phyloP scores from a whole-genome alignment of 1,284 basidiomycete genomes.

The Kwoniella shivajii region DNA sequence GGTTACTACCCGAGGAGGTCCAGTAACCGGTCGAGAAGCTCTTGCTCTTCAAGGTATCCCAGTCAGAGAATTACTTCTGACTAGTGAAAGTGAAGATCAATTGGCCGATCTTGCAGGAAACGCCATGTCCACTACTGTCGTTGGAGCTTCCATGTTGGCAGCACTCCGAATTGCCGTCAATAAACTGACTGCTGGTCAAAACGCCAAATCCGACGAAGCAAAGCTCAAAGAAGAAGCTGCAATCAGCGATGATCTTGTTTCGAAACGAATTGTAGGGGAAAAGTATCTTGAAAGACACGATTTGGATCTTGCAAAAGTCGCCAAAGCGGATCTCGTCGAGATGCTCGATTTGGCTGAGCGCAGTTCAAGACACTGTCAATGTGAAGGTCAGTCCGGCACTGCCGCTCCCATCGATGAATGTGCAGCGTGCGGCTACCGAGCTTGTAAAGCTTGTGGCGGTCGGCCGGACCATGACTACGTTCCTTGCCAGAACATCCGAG shows the following conservation, averaged over 20 bases:
- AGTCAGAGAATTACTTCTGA: slow-evolving; percentile 85
- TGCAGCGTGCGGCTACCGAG: slow-evolving; percentile 72
- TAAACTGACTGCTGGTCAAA: slow-evolving; percentile 66
- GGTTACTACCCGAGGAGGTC: slow-evolving; percentile 93
- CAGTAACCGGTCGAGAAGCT: slow-evolving; percentile 90
- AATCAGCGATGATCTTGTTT: slow-evolving; percentile 53
- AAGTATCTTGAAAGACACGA: slow-evolving; percentile 65
- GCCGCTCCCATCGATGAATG: slow-evolving; percentile 72
- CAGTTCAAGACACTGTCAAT: slow-evolving; percentile 79
- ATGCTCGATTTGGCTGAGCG: slow-evolving; percentile 68
- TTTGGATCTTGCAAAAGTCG: slow-evolving; percentile 68
- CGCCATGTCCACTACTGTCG: slow-evolving; percentile 95
- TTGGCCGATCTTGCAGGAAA: slow-evolving; percentile 93
- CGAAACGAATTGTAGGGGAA: slow-evolving; percentile 68
- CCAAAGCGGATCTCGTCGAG: slow-evolving; percentile 59
- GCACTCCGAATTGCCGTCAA: slow-evolving; percentile 71
- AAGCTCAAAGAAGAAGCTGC: slow-evolving; percentile 55
- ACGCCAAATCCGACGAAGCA: slow-evolving; percentile 55
- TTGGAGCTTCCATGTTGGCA: slow-evolving; percentile 84
- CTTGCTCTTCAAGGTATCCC: slow-evolving; percentile 91
- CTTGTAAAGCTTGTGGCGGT: slow-evolving; percentile 83
- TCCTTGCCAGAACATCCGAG: slow-evolving; percentile 36
- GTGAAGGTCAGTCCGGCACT: slow-evolving; percentile 82
- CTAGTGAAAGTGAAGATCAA: slow-evolving; percentile 90
- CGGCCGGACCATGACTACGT: slow-evolving; percentile 81